phyloP scores from a whole-genome alignment of 306 rosid species.

The Rosa multiflora region DNA sequence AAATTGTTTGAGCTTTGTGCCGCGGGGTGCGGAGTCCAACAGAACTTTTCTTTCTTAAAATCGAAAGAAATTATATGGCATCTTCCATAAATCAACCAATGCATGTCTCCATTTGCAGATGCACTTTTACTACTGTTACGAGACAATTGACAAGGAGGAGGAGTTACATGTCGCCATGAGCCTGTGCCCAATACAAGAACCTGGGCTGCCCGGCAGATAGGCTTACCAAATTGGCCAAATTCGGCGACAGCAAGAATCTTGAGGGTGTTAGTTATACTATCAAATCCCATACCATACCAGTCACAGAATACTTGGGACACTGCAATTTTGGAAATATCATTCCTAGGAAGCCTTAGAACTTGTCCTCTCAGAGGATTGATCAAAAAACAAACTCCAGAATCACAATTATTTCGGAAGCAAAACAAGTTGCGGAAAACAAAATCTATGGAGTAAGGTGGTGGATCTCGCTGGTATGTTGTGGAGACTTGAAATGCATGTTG shows the following conservation, averaged over 20 bases:
- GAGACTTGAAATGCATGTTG: not conserved
- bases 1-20: not conserved
- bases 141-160: not conserved
- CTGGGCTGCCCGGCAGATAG: not conserved
- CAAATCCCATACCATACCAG: slow-evolving; percentile 11
- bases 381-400: not conserved
- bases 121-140: not conserved
- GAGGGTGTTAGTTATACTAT: not conserved
- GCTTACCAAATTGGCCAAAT: too few species aligned
- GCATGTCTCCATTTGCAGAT: not conserved
- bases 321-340: not conserved
- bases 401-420: not conserved
- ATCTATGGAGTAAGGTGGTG: not conserved
- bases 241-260: not conserved
- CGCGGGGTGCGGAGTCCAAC: not conserved
- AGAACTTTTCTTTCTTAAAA: not conserved
- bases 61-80: not conserved
- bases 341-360: not conserved
- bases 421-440: slow-evolving; percentile 4
- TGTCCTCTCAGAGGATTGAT: not conserved
- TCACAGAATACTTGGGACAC: not conserved
- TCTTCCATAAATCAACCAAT: not conserved
- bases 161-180: not conserved
- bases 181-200: not conserved
- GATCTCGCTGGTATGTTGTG: too few species aligned